Percentiles rank a stretch among this genome's conserved stretches.
Conservation (phyloP, 345 rosid species). For the Ailanthus altissimus region DNA sequence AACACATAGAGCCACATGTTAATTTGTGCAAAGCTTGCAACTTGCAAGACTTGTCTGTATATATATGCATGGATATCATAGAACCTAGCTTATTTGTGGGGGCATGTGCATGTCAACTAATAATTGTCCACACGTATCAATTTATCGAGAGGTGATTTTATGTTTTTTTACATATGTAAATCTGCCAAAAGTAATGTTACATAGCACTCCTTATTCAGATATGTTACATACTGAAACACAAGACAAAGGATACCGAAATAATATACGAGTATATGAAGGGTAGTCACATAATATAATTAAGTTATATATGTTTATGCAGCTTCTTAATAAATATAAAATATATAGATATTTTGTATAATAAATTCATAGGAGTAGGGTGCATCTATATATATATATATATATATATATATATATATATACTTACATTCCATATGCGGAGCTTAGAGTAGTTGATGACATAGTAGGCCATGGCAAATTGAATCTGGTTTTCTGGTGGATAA, state of each 20-base stretch:
- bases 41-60: not conserved
- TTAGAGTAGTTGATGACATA: conserved; percentile 86
- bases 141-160: not conserved
- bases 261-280: too few relatives aligned
- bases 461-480: conserved; percentile 75
- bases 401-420: too few relatives aligned
- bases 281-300: too few relatives aligned
- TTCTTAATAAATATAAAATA: not conserved
- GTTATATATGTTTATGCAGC: not conserved
- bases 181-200: not conserved
- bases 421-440: conserved; percentile 85
- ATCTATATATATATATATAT: too few relatives aligned
- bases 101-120: not conserved
- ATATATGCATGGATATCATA: not conserved
- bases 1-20: not conserved
- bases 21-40: not conserved
- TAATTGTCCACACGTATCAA: not conserved
- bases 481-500: conserved; percentile 67
- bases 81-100: not conserved
- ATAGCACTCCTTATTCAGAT: not conserved
- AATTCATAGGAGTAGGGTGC: not conserved
- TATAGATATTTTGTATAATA: too few relatives aligned
- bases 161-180: not conserved
- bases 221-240: not conserved
- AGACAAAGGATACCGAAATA: too few relatives aligned